Evolutionary conservation across 139 green algal genomes (phyloP), one percentile per base, ranked within the genome.

Genomic region (Tetraselmis chui): DNA sequence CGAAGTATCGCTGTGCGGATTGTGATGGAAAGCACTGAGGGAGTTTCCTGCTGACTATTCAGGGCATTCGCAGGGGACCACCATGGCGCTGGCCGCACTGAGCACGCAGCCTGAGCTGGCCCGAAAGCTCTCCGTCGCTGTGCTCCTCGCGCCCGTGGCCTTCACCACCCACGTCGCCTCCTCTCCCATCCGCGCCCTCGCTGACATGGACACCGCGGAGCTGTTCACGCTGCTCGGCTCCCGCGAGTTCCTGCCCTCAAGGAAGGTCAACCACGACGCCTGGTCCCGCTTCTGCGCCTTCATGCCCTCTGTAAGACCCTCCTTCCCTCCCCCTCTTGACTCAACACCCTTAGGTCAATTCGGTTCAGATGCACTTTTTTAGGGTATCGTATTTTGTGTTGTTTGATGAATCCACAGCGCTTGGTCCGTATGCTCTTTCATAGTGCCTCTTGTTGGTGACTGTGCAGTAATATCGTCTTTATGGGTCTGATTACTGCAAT

Each of bases 131-230:
- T 83, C 77, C 59, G 59, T 92, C 27, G 84, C 86, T 0, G 86
- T 91, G 30, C 85, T 89, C 74, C 74, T 96, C 76, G 93, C 86
- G 1, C 93, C 93, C 0, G 92, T 92, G 1, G 87, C 87, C 22
- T 93, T 89, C 79, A 85, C 88, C 59, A 84, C 87, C 26, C 87
- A 89, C 82, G 89, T 91, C 75, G 80, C 24, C 5, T 84, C 77
- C 32, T 58, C 79, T 26, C 80, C 85, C 2, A 67, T 93, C 5
- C 30, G 77, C 2, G 11, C 83, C 1, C 86, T 93, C 59, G 84
- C 85, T 0, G 5, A 23, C 0, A 75, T 89, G 78, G 32, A 90
- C 5, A 77, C 85, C 0, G n/a, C 31, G 30, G 81, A 89, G 86
- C 31, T 90, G 30, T 91, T 91, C 80, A 77, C 30, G 18, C 84